Conservation (phyloP, 148 eudicot genomes). For the Cornus controversa region DNA sequence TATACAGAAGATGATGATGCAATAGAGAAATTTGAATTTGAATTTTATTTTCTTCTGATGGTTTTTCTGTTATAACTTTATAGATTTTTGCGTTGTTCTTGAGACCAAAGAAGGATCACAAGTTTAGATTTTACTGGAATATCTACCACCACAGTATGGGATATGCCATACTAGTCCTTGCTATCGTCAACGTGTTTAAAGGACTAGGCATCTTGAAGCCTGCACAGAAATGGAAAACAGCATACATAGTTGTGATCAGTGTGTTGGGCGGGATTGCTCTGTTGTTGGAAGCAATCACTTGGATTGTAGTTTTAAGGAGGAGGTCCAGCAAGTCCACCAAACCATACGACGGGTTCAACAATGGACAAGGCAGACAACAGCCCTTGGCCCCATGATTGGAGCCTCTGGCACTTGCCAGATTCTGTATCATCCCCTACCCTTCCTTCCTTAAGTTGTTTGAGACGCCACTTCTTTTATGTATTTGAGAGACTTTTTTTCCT, state of each 20-base stretch:
- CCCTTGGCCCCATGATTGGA: constrained; percentile 19
- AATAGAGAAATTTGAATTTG: neutral
- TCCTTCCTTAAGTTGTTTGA: neutral
- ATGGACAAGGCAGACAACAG: constrained; percentile 31
- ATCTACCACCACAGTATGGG: constrained; percentile 80
- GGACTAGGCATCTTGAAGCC: constrained; percentile 78
- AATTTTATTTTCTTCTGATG: neutral
- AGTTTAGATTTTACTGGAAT: constrained; percentile 79
- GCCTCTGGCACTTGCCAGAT: neutral
- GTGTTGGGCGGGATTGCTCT: constrained; percentile 56
- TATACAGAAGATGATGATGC: too few relatives aligned
- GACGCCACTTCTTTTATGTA: neutral
- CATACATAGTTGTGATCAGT: constrained; percentile 48
- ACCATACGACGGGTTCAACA: constrained; percentile 56
- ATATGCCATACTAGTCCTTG: constrained; percentile 64
- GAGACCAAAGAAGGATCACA: constrained; percentile 90
- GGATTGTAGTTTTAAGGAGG: constrained; percentile 62
- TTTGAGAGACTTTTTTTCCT: neutral
- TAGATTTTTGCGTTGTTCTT: constrained; percentile 84
- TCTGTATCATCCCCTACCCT: neutral
- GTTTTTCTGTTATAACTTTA: neutral
- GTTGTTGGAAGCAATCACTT: constrained; percentile 71
- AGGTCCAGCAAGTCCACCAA: constrained; percentile 62
- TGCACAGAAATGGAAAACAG: constrained; percentile 66
- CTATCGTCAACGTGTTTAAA: constrained; percentile 83